Evolutionary conservation across 2,329 filamentous ascomycete genomes (phyloP), one percentile per base, ranked within the genome.

Genomic region (Cylindrodendrum hubeiense): DNA sequence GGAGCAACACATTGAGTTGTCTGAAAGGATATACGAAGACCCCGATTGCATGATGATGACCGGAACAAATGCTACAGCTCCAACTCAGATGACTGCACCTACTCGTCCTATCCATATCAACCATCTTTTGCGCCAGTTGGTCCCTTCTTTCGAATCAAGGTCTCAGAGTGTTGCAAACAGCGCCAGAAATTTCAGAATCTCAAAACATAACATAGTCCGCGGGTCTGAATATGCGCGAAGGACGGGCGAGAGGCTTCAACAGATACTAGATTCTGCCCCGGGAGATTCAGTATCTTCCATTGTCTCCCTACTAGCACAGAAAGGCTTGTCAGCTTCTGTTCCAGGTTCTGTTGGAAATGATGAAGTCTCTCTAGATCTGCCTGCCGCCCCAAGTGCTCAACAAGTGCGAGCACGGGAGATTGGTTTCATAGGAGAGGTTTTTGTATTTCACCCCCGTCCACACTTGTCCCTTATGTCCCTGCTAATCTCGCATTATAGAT

Each of bases 401-500:
- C 52, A 63, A n/a, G n/a, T 63, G 26, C 41, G 53, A 52, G 44
- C n/a, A 12, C 39, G 53, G 28, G 19, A 58, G 46, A 63, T 58
- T 52, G 53, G 53, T 4, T 63, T 24, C 21, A 39, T 63, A 1
- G 60, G 60, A 22, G 60, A 63, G 28, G 13, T 37, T 19, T 58
- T 63, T 22, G 60, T 63, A 56, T 30, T 19, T 52, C 15, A 47
- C 60, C 19, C 15, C 30, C 3, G 17, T 22, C 22, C 15, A 17
- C 12, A 28, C 4, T 28, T 34, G 6, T 8, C 8, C 4, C 5
- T 10, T 24, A 49, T 13, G 21, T 46, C 7, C 43, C 24, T 41
- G n/a, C 17, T 30, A 21, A 54, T 33, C 2, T 22, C 21, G 2
- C 9, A 33, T 21, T 46, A 17, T 21, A 66, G 63, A 21, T 66